Conservation (phyloP, 768 basidiomycete genomes). For the Mycena galopus region DNA sequence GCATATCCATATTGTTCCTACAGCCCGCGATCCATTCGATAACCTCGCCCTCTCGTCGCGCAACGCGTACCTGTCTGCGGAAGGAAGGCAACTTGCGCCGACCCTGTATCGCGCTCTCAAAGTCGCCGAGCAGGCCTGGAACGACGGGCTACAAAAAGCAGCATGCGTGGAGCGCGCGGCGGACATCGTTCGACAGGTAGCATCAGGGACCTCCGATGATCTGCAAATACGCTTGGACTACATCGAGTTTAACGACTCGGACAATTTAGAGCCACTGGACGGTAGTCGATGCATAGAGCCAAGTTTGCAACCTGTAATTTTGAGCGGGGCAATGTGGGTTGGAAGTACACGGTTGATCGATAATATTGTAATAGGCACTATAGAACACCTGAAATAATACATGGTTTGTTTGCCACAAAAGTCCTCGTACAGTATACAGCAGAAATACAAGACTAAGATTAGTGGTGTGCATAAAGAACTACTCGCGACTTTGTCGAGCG, state of each 20-base stretch:
- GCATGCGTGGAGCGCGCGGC: constrained; percentile 62
- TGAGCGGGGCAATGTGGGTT: constrained; percentile 91
- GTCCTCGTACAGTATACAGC: not conserved
- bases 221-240: constrained; percentile 84
- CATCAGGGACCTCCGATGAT: constrained; percentile 45
- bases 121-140: constrained; percentile 70
- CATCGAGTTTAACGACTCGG: constrained; percentile 87
- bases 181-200: constrained; percentile 53
- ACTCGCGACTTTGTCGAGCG: not conserved
- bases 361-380: constrained; percentile 83
- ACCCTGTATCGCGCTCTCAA: constrained; percentile 78
- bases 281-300: constrained; percentile 43
- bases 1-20: constrained; percentile 90
- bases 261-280: constrained; percentile 76
- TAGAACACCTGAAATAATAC: constrained; percentile 45
- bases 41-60: constrained; percentile 91
- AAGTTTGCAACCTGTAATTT: constrained; percentile 60
- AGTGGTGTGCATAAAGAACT: not conserved
- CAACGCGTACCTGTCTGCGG: constrained; percentile 81
- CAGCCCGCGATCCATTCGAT: constrained; percentile 73
- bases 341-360: constrained; percentile 93
- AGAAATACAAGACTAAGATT: not conserved
- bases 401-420: not conserved
- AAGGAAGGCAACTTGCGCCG: constrained; percentile 76
- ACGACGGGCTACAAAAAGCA: constrained; percentile 59